Conservation (phyloP, 306 rosid species). For the Vigna angularis region DNA sequence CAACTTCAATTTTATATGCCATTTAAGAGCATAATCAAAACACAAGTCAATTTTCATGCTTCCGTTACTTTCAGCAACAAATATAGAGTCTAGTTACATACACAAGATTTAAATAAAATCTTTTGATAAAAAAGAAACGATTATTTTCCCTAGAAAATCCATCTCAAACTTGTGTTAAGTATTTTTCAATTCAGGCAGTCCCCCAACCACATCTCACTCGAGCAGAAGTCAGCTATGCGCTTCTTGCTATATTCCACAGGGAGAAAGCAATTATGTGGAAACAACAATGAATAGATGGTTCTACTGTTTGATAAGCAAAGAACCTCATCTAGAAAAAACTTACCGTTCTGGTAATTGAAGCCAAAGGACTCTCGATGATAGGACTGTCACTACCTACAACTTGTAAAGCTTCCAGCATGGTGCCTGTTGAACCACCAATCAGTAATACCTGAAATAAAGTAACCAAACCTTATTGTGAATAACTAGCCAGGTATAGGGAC, state of each 20-base stretch:
- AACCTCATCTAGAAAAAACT: constrained; percentile 46
- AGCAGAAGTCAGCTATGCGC: not conserved
- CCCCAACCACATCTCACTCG: constrained; percentile 20
- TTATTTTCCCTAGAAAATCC: not conserved
- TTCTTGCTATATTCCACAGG: constrained; percentile 17
- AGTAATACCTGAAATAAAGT: constrained; percentile 75
- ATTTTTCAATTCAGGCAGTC: not conserved
- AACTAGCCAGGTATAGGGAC: not conserved
- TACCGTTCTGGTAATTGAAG: constrained; percentile 55
- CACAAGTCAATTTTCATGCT: constrained; percentile 10
- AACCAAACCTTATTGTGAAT: constrained; percentile 42
- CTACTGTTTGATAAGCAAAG: not conserved
- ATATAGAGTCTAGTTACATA: not conserved
- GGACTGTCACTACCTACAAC: constrained; percentile 89
- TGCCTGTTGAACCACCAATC: constrained; percentile 98
- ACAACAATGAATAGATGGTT: not conserved
- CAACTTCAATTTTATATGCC: not conserved
- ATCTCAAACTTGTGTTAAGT: not conserved
- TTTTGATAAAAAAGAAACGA: not conserved
- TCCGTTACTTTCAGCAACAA: constrained; percentile 25
- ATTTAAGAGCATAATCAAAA: constrained; percentile 12
- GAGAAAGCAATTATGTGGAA: not conserved
- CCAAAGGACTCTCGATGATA: constrained; percentile 60
- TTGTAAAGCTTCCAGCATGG: constrained; percentile 92
- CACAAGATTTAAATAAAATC: not conserved